Evolutionary conservation across 805 yeast species (phyloP).

Genomic region (Monosporozyma servazzii): DNA sequence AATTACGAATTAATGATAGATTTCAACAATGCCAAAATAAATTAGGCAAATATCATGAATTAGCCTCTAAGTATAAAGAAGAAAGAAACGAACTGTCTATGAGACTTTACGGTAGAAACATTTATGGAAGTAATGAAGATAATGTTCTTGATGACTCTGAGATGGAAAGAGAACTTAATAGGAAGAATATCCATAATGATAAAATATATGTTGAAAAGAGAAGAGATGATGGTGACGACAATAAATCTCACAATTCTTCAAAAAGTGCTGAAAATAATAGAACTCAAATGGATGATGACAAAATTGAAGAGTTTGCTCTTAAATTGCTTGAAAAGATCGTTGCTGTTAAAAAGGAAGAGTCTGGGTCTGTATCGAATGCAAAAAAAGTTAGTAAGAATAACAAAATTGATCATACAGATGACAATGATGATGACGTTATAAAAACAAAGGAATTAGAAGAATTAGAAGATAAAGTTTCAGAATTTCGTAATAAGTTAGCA

Average conservation of each 20-base stretch:
- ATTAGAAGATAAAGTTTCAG: slow-evolving; percentile 28
- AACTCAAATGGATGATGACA: background rate
- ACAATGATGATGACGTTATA: slow-evolving; percentile 28
- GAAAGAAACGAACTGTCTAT: slow-evolving; percentile 1
- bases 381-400: background rate
- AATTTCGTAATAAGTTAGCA: slow-evolving; percentile 26
- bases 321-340: slow-evolving; percentile 20
- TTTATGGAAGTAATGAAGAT: background rate
- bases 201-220: slow-evolving; percentile 20
- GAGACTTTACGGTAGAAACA: background rate
- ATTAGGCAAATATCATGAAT: slow-evolving; percentile 22
- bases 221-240: slow-evolving; percentile 4
- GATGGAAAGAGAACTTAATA: slow-evolving; percentile 7
- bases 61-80: slow-evolving; percentile 10
- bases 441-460: slow-evolving; percentile 30
- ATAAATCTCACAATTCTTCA: background rate
- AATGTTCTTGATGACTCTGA: background rate
- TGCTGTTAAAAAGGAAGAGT: slow-evolving; percentile 4
- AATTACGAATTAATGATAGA: slow-evolving; percentile 21
- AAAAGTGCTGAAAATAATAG: background rate
- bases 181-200: slow-evolving; percentile 12
- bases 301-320: slow-evolving; percentile 3
- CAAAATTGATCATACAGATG: slow-evolving; percentile 12
- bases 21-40: slow-evolving; percentile 27
- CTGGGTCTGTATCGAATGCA: background rate